Base-by-base conservation (phyloP, 352 stramenopile species). In the Blastocystis sp. region DNA sequence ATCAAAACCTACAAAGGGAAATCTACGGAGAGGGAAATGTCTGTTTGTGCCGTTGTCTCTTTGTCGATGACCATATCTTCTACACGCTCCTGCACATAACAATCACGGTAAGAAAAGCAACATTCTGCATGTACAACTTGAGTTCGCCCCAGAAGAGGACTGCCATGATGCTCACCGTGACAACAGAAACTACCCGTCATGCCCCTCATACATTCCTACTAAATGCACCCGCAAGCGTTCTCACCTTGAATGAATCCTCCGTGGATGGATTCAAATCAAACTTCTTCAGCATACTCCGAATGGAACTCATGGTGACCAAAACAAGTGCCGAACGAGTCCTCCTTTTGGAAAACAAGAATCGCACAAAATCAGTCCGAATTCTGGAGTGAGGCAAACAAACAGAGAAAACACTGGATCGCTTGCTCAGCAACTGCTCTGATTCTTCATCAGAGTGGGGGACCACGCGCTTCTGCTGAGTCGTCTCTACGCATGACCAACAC, bases 41-140 rank as follows among this genome's bases (percentile, higher is more conserved):
- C 45, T 52, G 71, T 81, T 9, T 59, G 59, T 14, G 69, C 62
- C 17, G 14, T 60, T 43, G 65, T 77, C 28, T 74, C 65, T 41
- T 87, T 87, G 48, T 87, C 77, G 52, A 87, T 62, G 4, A 87
- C 77, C 62, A 87, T 74, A 77, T 76, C 52, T 45, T 87, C 77
- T 7, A 45, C 40, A 48, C 23, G n/a, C n/a, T 45, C 21, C 77
- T 87, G 28, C 34, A 48, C 23, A 59, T 78, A 45, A 61, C 10
- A 78, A 74, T 3, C 5, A 45, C 56, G 28, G 40, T n/a, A 7
- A 2, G 7, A 64, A 76, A 62, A 23, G 0, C 34, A n/a, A n/a
- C 77, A 87, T 61, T 17, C 43, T 48, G 62, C 45, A 87, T 34
- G 45, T 43, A 87, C 62, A 87, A 9, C 40, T 77, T 87, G 17